A percentile compares a stretch with the other conserved stretches of the same genome.
Conservation (phyloP, 345 rosid species). For the Bruguiera gymnorhiza region DNA sequence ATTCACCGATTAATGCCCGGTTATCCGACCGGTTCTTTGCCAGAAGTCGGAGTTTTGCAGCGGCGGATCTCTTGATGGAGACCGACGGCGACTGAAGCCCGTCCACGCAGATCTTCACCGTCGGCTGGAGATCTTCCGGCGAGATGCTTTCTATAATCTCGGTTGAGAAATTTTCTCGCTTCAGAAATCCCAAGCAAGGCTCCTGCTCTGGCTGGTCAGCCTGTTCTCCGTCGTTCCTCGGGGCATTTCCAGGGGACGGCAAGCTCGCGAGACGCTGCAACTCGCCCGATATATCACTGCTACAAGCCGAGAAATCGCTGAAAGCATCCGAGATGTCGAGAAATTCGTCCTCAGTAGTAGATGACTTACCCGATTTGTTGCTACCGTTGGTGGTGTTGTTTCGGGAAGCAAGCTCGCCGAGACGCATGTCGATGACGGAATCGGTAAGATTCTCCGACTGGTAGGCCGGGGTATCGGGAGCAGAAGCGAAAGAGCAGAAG, state of each 20-base stretch:
- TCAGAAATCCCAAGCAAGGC: slow-evolving; percentile 78
- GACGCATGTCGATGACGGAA: slow-evolving; percentile 81
- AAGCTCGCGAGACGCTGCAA: slow-evolving; percentile 77
- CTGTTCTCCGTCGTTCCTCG: slow-evolving; percentile 18
- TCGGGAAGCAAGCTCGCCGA: slow-evolving; percentile 64
- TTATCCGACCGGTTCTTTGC: slow-evolving; percentile 89
- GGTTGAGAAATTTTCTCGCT: slow-evolving; percentile 78
- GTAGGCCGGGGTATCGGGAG: slow-evolving; percentile 41
- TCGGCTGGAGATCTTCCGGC: slow-evolving; percentile 95
- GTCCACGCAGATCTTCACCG: slow-evolving; percentile 84
- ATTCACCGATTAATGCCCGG: slow-evolving; percentile 81
- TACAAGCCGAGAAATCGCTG: slow-evolving; percentile 78
- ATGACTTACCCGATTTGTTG: slow-evolving; percentile 37
- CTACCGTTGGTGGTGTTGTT: slow-evolving; percentile 10
- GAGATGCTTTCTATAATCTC: slow-evolving; percentile 92
- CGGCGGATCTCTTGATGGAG: slow-evolving; percentile 83
- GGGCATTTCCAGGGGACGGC: slow-evolving; percentile 41
- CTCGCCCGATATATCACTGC: slow-evolving; percentile 96
- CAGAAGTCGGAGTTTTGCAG: slow-evolving; percentile 76
- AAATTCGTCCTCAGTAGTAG: slow-evolving; percentile 41
- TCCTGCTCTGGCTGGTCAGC: slow-evolving; percentile 42
- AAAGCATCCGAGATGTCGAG: slow-evolving; percentile 78
- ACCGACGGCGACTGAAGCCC: slow-evolving; percentile 71
- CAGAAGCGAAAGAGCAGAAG: slow-evolving; percentile 44
- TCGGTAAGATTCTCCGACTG: slow-evolving; percentile 75